Conservation (phyloP, 306 rosid genomes). For the Corylus heterophylla region DNA sequence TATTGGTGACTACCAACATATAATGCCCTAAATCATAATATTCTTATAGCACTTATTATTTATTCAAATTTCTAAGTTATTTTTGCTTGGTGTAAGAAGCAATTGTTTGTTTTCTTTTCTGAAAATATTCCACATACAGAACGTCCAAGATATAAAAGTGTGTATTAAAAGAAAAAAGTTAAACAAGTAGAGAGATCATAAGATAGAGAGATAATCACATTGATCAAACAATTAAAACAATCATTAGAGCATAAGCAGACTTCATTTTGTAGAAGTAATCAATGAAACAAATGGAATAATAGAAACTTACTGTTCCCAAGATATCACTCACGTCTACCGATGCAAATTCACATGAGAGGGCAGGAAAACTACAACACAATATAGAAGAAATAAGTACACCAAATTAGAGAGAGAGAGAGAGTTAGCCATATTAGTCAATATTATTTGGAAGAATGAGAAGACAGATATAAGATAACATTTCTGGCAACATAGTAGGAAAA, state of each 20-base stretch:
- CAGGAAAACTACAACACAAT: constrained; percentile 75
- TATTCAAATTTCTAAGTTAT: neutral
- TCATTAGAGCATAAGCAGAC: neutral
- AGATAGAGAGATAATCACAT: neutral
- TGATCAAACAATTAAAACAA: neutral
- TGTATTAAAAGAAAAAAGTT: neutral
- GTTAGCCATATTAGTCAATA: neutral
- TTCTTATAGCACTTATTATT: neutral
- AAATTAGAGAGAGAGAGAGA: constrained; percentile 7
- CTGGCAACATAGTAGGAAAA: neutral
- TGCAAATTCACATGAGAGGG: constrained; percentile 97
- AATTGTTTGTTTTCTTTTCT: neutral
- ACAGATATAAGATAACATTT: neutral
- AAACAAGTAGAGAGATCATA: neutral
- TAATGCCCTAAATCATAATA: neutral
- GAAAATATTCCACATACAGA: neutral
- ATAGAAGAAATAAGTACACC: constrained; percentile 31
- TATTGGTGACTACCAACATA: neutral
- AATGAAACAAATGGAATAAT: constrained; percentile 24
- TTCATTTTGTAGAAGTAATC: constrained; percentile 12
- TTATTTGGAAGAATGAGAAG: neutral
- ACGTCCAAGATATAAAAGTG: neutral
- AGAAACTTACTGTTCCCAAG: constrained; percentile 94
- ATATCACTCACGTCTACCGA: constrained; percentile 88
- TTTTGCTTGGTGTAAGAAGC: neutral